A percentile compares a stretch with the other conserved stretches of the same genome.
Evolutionary conservation across 2,329 filamentous ascomycete genomes (phyloP).

Genomic region (Stemphylium lycopersici): DNA sequence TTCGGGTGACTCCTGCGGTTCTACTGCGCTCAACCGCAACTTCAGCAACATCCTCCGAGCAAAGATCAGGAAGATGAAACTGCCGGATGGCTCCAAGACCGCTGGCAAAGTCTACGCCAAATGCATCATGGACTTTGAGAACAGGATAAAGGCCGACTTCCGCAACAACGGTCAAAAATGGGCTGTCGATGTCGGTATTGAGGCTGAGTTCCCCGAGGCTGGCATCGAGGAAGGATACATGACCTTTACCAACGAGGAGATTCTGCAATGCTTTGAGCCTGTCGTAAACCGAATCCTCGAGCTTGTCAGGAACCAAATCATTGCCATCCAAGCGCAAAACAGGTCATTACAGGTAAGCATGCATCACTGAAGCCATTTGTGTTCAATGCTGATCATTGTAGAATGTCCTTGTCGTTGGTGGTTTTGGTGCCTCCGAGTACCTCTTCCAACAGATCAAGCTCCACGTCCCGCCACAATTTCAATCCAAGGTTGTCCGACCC

Average conservation of each 20-base stretch:
- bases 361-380: background rate
- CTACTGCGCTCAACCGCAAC: constrained; percentile 96
- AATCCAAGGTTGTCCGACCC: constrained; percentile 95
- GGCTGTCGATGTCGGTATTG: constrained; percentile 98
- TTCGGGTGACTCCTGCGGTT: constrained; percentile 96
- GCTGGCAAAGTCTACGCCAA: constrained; percentile 98
- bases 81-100: constrained; percentile 94
- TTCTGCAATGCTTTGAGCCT: constrained; percentile 97
- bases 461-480: constrained; percentile 96
- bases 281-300: constrained; percentile 97
- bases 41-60: constrained; percentile 97
- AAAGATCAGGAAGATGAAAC: constrained; percentile 99
- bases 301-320: constrained; percentile 96
- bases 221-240: constrained; percentile 99
- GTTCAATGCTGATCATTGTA: constrained; percentile 45
- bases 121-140: constrained; percentile 99
- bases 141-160: constrained; percentile 99
- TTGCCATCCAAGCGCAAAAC: constrained; percentile 98
- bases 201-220: constrained; percentile 96
- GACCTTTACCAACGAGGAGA: constrained; percentile 99
- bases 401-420: constrained; percentile 96
- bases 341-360: constrained; percentile 75
- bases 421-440: constrained; percentile 97
- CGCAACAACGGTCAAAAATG: constrained; percentile 98
- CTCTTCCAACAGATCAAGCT: constrained; percentile 99